Base-by-base conservation (phyloP, 305 asterid genomes). In the Fraxinus latifolia region DNA sequence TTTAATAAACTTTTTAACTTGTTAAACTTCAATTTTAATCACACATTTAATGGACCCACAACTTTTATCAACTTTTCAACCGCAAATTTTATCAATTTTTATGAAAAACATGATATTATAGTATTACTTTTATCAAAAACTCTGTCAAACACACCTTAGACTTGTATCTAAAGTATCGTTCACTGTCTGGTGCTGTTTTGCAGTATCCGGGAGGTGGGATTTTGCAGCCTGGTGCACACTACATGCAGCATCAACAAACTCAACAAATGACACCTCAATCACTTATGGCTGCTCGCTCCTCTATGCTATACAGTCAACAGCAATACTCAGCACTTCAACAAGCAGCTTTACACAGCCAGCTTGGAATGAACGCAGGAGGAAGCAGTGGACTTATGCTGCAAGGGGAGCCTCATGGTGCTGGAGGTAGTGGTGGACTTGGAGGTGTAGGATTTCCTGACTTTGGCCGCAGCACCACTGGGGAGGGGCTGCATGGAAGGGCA, bases 261-360 rank as follows among this genome's bases (percentile, higher is more conserved):
- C 92, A 89, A 68, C 92, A 87, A 77, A 83, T 89, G 87, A 50
- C 90, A 0, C 84, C 89, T 44, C 92, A 89, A 55, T 83, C 90
- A 0, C 85, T 89, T 0, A 87, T 89, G 88, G 90, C 92, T 12
- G 89, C 89, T 4, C 86, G 92, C 19, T 87, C 92, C n/a, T 87
- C 89, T 14, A 84, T 87, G 91, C 60, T 89, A 44, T 89, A 87
- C 67, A 79, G 88, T 47, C 91, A 89, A 72, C 92, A 87, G 73
- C 87, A 76, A 32, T 80, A 70, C 65, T 83, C 92, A 0, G 79
- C 90, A 42, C 80, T 84, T 36, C 90, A 87, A 27, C 91, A 89
- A 77, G 84, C 83, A 78, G 88, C 87, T 29, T 77, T 82, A 82
- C 86, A 82, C 73, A 65, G 82, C 82, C 89, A 86, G 17, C 87